Percentiles rank a stretch among this genome's conserved stretches.
Conservation (phyloP, 2,329 filamentous ascomycete genomes). For the Torrubiellomyces zombiae region DNA sequence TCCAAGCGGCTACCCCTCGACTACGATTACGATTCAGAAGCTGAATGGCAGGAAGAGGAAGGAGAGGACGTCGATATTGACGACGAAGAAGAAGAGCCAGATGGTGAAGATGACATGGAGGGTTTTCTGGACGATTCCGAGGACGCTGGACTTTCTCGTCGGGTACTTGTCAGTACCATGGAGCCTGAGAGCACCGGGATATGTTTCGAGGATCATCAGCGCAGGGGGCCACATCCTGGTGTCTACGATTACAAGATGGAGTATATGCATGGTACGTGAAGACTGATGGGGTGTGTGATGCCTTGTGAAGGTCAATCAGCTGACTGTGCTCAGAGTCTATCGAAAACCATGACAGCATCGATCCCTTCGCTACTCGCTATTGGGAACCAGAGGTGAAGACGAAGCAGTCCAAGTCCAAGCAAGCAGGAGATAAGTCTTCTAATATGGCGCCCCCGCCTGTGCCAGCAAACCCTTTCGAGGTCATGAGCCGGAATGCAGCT, state of each 20-base stretch:
- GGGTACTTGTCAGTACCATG: conserved; percentile 49
- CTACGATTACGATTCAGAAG: conserved; percentile 78
- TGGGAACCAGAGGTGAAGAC: conserved; percentile 40
- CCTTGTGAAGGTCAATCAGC: no score
- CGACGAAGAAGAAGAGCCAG: conserved; percentile 50
- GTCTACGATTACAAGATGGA: conserved; percentile 54
- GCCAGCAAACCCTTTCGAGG: conserved; percentile 20
- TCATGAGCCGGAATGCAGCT: conserved; percentile 9
- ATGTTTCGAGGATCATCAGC: conserved; percentile 55
- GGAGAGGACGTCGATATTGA: conserved; percentile 55
- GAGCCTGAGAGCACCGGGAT: conserved; percentile 66
- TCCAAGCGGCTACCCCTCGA: conserved; percentile 43
- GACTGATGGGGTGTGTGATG: no score
- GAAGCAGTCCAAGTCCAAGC: conserved; percentile 7
- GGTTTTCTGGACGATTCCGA: conserved; percentile 83
- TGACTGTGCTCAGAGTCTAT: no score
- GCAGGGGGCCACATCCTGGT: conserved; percentile 29
- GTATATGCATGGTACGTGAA: conserved; percentile 46
- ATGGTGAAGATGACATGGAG: conserved; percentile 73
- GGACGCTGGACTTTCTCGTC: conserved; percentile 39
- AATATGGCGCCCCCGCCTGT: conserved; percentile 18
- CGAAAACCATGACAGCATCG: conserved; percentile 40
- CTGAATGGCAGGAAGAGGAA: conserved; percentile 65
- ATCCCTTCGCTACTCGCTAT: conserved; percentile 72
- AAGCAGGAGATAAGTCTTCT: conserved; percentile 5